These are phyloP conservation scores for Leccinum variicolor DNA, from an alignment of 768 basidiomycete species.

Conservation along the genomic window DNA sequence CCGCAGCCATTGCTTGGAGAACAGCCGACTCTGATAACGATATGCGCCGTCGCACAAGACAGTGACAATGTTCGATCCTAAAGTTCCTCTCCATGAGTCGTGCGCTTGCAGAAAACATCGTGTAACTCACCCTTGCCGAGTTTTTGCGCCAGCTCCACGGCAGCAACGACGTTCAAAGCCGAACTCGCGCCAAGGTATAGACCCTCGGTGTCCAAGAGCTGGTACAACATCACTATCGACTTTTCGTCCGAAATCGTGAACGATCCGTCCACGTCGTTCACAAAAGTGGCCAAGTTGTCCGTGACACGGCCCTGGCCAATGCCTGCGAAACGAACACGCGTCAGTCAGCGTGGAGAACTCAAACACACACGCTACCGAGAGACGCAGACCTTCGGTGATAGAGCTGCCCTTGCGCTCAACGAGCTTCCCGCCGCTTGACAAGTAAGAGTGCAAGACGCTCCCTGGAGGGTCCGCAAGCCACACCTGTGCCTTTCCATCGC, in stretches of 20 bases:
- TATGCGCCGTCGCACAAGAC: constrained; percentile 95
- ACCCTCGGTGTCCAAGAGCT: constrained; percentile 88
- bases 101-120: neutral
- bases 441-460: constrained; percentile 81
- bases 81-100: neutral
- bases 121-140: constrained; percentile 68
- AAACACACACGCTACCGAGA: neutral
- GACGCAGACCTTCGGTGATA: constrained; percentile 77
- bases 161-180: constrained; percentile 93
- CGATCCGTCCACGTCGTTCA: constrained; percentile 76
- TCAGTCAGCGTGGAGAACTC: neutral
- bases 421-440: constrained; percentile 76
- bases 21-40: constrained; percentile 93
- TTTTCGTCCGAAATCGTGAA: constrained; percentile 85
- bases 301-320: constrained; percentile 98
- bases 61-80: constrained; percentile 83
- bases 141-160: constrained; percentile 79
- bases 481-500: constrained; percentile 71
- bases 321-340: constrained; percentile 43
- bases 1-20: constrained; percentile 90
- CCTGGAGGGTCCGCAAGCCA: constrained; percentile 99
- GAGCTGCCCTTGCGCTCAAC: constrained; percentile 79
- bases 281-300: constrained; percentile 80
- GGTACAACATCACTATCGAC: constrained; percentile 91
- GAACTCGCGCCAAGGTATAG: constrained; percentile 93